Base-by-base conservation (phyloP, 2,329 filamentous ascomycete species). In the Ophiostoma tasmaniense region DNA sequence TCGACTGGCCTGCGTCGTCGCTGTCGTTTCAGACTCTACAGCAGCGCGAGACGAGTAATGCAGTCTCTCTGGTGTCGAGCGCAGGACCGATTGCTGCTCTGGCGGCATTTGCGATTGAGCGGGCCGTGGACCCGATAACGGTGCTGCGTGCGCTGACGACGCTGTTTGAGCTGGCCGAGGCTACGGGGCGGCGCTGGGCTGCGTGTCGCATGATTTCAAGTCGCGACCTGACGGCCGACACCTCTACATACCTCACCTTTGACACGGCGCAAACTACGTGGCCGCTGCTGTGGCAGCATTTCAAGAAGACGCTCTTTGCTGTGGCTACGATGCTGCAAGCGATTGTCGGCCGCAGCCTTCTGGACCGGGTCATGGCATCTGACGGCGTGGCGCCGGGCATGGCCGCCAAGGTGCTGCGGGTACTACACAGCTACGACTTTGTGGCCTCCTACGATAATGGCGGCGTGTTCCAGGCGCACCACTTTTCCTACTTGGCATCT, bases 401-500 rank as follows among this genome's bases (percentile, higher is more conserved):
- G 20, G 91, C 91, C 6, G 81, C 87, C 64, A 90, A 90, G 76
- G 86, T 89, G 0, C 82, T 97, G 20, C 87, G 90, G 71, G 87
- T 87, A 14, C 84, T 97, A 13, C 88, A 92, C 35, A 90, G 91
- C 74, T 80, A 96, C 25, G 92, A 89, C 78, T 97, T 97, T 76
- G 87, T 97, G 71, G 92, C 91, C 0, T 89, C 88, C 17, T 85
- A 91, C 52, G 84, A 91, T 68, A 89, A 90, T 25, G 88, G 89
- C 69, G 86, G 85, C 71, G 84, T 87, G 1, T 96, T 96, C 74
- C 91, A 93, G 68, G 90, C 92, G 70, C 94, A 96, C 77, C 88
- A 85, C 1, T 97, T 97, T 75, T 89, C 92, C 33, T 92, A 93
- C 74, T 83, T 96, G 28, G 88, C 91, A 0, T 89, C 92, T 3